Percentiles rank a stretch among this genome's conserved stretches.
phyloP scores from a whole-genome alignment of 2,329 filamentous ascomycete species.

The Sclerotinia sclerotiorum region DNA sequence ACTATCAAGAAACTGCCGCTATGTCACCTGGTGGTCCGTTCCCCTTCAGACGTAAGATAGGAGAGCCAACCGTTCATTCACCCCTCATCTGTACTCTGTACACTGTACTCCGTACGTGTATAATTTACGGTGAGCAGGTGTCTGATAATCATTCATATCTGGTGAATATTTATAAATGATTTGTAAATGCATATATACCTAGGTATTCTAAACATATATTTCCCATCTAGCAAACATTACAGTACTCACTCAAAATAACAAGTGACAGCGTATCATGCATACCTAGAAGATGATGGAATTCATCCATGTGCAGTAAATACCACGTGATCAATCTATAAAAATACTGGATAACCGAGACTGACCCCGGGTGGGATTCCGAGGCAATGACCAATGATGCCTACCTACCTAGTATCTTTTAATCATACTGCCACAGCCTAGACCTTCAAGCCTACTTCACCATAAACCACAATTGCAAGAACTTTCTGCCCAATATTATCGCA shows the following conservation, averaged over 20 bases:
- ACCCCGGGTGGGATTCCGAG: background rate
- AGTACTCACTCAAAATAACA: background rate
- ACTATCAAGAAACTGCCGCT: background rate
- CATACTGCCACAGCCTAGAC: conserved; percentile 1
- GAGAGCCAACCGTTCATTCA: conserved; percentile 1
- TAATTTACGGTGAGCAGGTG: background rate
- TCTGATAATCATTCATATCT: background rate
- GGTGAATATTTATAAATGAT: background rate
- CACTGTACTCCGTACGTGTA: too few relatives aligned
- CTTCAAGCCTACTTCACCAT: background rate
- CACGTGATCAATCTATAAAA: background rate
- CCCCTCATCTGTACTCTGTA: background rate
- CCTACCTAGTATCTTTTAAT: background rate
- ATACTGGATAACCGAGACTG: background rate
- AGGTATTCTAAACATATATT: background rate
- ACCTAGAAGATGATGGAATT: background rate
- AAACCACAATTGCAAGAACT: background rate
- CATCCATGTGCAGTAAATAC: background rate
- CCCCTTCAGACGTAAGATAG: background rate
- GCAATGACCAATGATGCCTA: background rate
- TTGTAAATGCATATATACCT: background rate
- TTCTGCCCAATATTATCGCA: background rate
- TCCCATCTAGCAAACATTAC: too few relatives aligned
- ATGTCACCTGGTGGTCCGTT: conserved; percentile 5
- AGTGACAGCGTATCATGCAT: background rate